Base-by-base conservation (phyloP, 108 stramenopile species). In the Pseudonitzschia pungens region DNA sequence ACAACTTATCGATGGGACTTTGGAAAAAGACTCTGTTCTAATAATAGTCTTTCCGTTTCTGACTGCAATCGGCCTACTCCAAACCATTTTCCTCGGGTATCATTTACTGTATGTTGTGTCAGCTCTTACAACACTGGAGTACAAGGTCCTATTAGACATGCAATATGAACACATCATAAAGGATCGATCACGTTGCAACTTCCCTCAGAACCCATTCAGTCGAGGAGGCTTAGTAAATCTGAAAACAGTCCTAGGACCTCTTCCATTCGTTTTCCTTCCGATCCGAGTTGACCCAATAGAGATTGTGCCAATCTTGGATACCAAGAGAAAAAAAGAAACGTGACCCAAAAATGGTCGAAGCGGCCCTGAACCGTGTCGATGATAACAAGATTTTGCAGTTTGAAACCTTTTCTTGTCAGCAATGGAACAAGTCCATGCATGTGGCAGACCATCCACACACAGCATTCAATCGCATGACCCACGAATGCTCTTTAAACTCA, bases 41-140 rank as follows among this genome's bases (percentile, higher is more conserved):
- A 79, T 83, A 56, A 45, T 87, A 9, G 69, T 81, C 0, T 81
- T 82, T 73, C 84, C 84, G 11, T 66, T 87, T 22, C 72, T 87
- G 18, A 26, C 69, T 2, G 76, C 58, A 20, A 79, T 83, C 10
- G 83, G 75, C 33, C 20, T 75, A 14, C 7, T 77, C 12, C 70
- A 80, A 62, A 57, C 82, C 0, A 51, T 63, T 1, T 78, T 84
- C 58, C 59, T 82, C 51, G 43, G 59, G 14, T 77, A 70, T 65
- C 86, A 87, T 73, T 15, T 87, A 7, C 26, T 41, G 27, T 84
- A 83, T 50, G 50, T 81, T 24, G 12, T 67, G 12, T 55, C 22
- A 15, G 78, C 74, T 0, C 65, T 63, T 31, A 87, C 86, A 11
- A 83, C 86, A 28, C 70, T 87, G 0, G 86, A 87, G 63, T 63